phyloP scores from a whole-genome alignment of 169 alveolate genomes.

The Cryptosporidium ryanae region DNA sequence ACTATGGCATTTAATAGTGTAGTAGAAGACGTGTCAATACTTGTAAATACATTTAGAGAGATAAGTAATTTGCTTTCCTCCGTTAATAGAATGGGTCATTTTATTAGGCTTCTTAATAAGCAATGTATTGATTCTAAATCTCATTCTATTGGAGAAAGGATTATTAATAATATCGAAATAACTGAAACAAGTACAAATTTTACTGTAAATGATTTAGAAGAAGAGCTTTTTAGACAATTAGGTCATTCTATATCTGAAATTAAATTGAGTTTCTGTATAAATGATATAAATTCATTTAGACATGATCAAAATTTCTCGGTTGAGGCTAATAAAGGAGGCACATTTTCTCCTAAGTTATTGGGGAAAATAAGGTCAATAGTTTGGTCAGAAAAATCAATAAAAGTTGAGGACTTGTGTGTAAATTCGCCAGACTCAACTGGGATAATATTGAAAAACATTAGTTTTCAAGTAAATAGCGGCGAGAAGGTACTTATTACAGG shows the following conservation, averaged over 20 bases:
- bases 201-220: constrained; percentile 2
- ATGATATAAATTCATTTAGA: constrained; percentile 5
- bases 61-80: constrained; percentile 54
- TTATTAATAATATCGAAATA: neutral
- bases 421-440: constrained; percentile 35
- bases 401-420: constrained; percentile 16
- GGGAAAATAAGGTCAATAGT: constrained; percentile 63
- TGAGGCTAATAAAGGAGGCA: neutral
- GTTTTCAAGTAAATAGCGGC: constrained; percentile 9
- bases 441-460: constrained; percentile 4
- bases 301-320: neutral
- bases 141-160: constrained; percentile 11
- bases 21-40: constrained; percentile 49
- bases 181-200: neutral
- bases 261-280: constrained; percentile 12
- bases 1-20: constrained; percentile 65
- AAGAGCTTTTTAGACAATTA: constrained; percentile 1
- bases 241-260: constrained; percentile 9
- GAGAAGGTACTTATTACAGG: constrained; percentile 70
- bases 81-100: constrained; percentile 72
- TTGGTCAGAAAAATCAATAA: constrained; percentile 36
- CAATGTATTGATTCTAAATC: constrained; percentile 39
- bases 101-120: constrained; percentile 25
- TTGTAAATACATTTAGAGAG: constrained; percentile 74
- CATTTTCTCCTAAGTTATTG: neutral